Percentiles rank a stretch among this genome's conserved stretches.
Conservation (phyloP, 345 rosid genomes). For the Salix purpurea region DNA sequence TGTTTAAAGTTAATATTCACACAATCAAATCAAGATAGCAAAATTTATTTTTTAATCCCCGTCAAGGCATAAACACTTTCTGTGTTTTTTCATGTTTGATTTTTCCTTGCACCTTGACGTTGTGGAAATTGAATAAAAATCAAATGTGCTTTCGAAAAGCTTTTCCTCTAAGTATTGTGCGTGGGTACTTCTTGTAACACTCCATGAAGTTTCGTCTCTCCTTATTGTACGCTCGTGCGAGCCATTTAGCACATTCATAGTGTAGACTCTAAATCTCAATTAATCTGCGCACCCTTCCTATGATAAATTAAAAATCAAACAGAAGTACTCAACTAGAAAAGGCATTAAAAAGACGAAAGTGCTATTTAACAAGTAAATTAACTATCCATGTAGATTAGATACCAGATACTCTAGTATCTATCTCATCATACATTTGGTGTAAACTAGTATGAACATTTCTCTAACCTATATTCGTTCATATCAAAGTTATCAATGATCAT, state of each 20-base stretch:
- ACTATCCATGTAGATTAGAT: conserved; percentile 15
- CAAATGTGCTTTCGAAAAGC: not conserved
- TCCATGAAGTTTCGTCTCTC: not conserved
- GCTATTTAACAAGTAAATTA: not conserved
- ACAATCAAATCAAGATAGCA: no score
- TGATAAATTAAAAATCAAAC: not conserved
- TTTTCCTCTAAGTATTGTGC: not conserved
- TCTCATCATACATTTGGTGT: conserved; percentile 20
- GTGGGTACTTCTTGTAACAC: not conserved
- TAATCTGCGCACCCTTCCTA: not conserved
- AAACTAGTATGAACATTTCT: conserved; percentile 24
- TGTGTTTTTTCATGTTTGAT: no score
- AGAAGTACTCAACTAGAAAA: not conserved
- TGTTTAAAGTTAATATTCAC: not conserved
- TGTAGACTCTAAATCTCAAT: not conserved
- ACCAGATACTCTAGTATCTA: conserved; percentile 8
- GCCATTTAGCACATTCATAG: not conserved
- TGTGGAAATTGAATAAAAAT: not conserved
- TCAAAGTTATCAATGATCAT: not conserved
- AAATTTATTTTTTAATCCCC: no score
- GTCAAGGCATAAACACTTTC: no score
- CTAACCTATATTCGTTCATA: conserved; percentile 5
- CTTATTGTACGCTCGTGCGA: not conserved
- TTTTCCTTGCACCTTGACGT: not conserved
- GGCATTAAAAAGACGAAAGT: not conserved